Base-by-base conservation (phyloP, 2,329 filamentous ascomycete genomes). In the Leptographium wingfieldii region DNA sequence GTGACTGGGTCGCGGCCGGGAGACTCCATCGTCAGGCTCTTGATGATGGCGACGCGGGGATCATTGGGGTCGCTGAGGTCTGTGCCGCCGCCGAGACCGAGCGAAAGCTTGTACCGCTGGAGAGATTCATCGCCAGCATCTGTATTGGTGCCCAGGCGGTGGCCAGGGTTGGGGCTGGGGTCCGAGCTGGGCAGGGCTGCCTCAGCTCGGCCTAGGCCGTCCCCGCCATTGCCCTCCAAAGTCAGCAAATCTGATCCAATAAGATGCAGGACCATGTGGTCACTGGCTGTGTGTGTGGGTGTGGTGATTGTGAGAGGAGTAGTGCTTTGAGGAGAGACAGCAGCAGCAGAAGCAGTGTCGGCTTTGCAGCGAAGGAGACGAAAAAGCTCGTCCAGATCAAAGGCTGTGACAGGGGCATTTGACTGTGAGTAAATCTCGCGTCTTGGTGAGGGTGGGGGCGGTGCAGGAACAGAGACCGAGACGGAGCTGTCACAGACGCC, bases 51-150 rank as follows among this genome's bases (percentile, higher is more conserved):
- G 71, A 89, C 90, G 67, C 92, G 88, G 56, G 88, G 84, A 70
- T 97, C 92, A 71, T 80, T 89, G 68, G 87, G 83, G 71, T 92
- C 84, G 60, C 84, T 87, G 62, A 90, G 81, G 67, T 86, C 81
- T 56, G 80, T 83, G 70, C 87, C 87, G 67, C 84, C 85, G 65
- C 85, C 84, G 62, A 97, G 85, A 67, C 94, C 94, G 63, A 99
- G 87, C 14, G 92, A 97, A 70, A 92, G 84, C 80, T 99, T 99
- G 88, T 95, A 99, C 69, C 92, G 88, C 76, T 95, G 89, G 69
- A 99, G 86, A 63, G 92, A 94, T 75, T 97, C 92, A 73, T 99
- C 94, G 69, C 88, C 77, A 66, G 80, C 78, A 69, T 85, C 80
- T 86, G 68, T 60, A 61, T 38, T 12, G 25, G 40, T 27, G 11